phyloP scores from a whole-genome alignment of 1,284 basidiomycete species.

The Amylostereum chailletii region DNA sequence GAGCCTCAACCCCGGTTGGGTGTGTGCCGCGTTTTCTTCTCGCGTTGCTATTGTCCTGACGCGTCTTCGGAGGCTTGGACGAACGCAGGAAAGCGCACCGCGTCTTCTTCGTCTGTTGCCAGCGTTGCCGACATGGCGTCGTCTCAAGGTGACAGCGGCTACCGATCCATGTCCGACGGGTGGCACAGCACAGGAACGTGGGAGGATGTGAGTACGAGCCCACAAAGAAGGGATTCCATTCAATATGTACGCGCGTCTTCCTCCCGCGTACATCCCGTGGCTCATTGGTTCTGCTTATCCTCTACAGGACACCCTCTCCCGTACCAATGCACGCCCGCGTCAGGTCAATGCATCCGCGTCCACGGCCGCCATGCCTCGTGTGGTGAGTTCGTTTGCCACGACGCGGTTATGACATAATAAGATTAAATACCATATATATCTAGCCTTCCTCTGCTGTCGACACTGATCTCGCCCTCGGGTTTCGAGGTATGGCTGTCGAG shows the following conservation, averaged over 20 bases:
- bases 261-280: not conserved
- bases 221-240: slow-evolving; percentile 40
- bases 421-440: slow-evolving; percentile 17
- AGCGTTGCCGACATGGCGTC: slow-evolving; percentile 42
- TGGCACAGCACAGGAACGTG: slow-evolving; percentile 56
- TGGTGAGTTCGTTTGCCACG: slow-evolving; percentile 24
- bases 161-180: slow-evolving; percentile 39
- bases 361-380: slow-evolving; percentile 25
- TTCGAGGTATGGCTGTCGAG: slow-evolving; percentile 62
- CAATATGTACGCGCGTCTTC: slow-evolving; percentile 14
- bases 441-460: slow-evolving; percentile 35
- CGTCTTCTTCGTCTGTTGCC: slow-evolving; percentile 51
- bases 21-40: not conserved
- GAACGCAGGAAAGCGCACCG: slow-evolving; percentile 45
- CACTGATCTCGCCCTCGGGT: slow-evolving; percentile 44
- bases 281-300: slow-evolving; percentile 20
- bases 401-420: slow-evolving; percentile 10
- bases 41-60: slow-evolving; percentile 4
- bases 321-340: not conserved
- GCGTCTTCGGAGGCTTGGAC: slow-evolving; percentile 46
- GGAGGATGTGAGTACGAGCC: slow-evolving; percentile 47
- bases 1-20: slow-evolving; percentile 49
- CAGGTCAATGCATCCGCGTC: slow-evolving; percentile 1
- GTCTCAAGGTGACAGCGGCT: slow-evolving; percentile 37
- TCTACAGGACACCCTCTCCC: not conserved